These are phyloP conservation scores for Penicillium pancosmium DNA, from an alignment of 495 filamentous ascomycete species.

Conservation along the genomic window DNA sequence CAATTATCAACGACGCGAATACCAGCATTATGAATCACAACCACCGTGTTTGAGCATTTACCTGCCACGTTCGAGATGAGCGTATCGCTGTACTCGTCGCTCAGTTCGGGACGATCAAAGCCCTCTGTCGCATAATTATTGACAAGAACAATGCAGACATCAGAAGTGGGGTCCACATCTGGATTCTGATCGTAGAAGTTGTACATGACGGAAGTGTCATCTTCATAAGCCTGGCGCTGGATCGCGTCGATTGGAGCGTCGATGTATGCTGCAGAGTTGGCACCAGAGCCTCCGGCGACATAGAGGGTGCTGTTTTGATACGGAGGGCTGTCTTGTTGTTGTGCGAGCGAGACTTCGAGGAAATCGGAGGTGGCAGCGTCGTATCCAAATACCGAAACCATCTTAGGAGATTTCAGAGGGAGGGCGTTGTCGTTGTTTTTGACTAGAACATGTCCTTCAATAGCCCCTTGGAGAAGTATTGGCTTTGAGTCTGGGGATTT, in stretches of 20 bases:
- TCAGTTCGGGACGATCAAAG: slow-evolving; percentile 22
- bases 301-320: slow-evolving; percentile 61
- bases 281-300: slow-evolving; percentile 64
- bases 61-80: slow-evolving; percentile 60
- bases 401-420: slow-evolving; percentile 58
- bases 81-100: slow-evolving; percentile 47
- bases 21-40: slow-evolving; percentile 47
- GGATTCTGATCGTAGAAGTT: slow-evolving; percentile 46
- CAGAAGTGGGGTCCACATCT: slow-evolving; percentile 43
- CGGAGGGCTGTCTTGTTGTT: slow-evolving; percentile 1
- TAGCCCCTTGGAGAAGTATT: slow-evolving; percentile 56
- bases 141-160: slow-evolving; percentile 63
- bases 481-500: slow-evolving; percentile 51
- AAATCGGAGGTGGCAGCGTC: slow-evolving; percentile 70
- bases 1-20: slow-evolving; percentile 38
- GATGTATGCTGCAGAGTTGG: slow-evolving; percentile 60
- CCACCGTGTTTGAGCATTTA: slow-evolving; percentile 58
- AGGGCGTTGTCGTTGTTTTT: slow-evolving; percentile 69
- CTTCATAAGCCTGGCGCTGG: slow-evolving; percentile 46
- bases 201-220: slow-evolving; percentile 46
- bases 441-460: slow-evolving; percentile 69
- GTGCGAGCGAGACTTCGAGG: slow-evolving; percentile 46
- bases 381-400: slow-evolving; percentile 69
- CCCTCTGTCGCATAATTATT: slow-evolving; percentile 65
- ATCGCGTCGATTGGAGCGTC: slow-evolving; percentile 59